Conservation (phyloP, 768 basidiomycete species). For the Lactarius akahatsu region DNA sequence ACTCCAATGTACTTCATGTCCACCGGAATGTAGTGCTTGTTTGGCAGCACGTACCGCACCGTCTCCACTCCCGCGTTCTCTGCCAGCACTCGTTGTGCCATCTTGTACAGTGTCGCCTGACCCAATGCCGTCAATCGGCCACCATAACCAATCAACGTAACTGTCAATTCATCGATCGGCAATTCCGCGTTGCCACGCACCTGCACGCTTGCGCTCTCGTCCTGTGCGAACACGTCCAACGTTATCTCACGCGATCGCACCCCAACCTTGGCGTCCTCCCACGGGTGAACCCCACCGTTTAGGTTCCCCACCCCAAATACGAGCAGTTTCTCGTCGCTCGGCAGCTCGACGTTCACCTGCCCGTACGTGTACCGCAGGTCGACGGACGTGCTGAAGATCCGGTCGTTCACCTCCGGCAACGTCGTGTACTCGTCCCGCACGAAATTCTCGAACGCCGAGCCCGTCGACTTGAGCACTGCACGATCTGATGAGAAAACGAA, state of each 20-base stretch:
- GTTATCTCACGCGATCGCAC: conserved; percentile 59
- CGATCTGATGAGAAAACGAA: background rate
- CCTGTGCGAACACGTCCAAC: conserved; percentile 76
- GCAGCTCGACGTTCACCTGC: conserved; percentile 46
- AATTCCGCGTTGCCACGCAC: conserved; percentile 42
- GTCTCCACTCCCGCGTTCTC: conserved; percentile 59
- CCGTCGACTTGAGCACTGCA: conserved; percentile 85
- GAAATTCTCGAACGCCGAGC: conserved; percentile 81
- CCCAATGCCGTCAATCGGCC: background rate
- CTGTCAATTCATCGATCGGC: conserved; percentile 5
- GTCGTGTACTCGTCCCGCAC: conserved; percentile 88
- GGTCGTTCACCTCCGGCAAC: conserved; percentile 75
- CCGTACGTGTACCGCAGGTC: conserved; percentile 71
- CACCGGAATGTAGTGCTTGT: conserved; percentile 93
- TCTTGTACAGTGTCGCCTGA: conserved; percentile 90
- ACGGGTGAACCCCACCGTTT: conserved; percentile 39
- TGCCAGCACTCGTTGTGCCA: conserved; percentile 69
- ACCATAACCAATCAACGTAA: background rate
- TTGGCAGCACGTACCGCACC: conserved; percentile 78
- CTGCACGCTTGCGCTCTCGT: conserved; percentile 92
- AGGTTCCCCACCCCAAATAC: conserved; percentile 46
- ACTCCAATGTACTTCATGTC: conserved; percentile 72
- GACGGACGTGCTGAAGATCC: conserved; percentile 87
- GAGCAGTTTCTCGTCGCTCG: conserved; percentile 52
- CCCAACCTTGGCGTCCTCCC: conserved; percentile 57